A percentile compares a stretch with the other conserved stretches of the same genome.
These are phyloP conservation scores for Mucuna pruriens DNA, from an alignment of 306 rosid species.

Conservation along the genomic window DNA sequence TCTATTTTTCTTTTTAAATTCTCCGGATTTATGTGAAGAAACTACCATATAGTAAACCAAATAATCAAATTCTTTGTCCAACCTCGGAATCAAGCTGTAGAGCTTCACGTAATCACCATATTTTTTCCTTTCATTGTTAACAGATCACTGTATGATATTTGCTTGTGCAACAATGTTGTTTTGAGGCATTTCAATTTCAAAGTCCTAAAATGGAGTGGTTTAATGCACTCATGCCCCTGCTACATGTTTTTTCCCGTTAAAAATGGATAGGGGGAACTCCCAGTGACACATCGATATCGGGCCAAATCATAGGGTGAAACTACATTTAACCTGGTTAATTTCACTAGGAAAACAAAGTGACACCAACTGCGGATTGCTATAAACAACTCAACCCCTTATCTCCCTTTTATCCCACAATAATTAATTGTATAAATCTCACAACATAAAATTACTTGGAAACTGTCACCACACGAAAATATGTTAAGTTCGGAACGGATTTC, in stretches of 20 bases:
- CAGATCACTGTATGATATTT: background rate
- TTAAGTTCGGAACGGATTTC: background rate
- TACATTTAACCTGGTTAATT: background rate
- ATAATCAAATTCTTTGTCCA: background rate
- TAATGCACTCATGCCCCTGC: background rate
- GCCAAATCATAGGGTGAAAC: background rate
- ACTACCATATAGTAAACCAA: background rate
- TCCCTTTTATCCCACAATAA: background rate
- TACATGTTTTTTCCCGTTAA: background rate
- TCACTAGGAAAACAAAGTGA: background rate
- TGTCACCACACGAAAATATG: background rate
- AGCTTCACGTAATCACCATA: too few species aligned
- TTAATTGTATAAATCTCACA: background rate
- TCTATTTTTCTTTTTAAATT: background rate
- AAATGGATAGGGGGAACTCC: background rate
- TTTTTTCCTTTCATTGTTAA: background rate
- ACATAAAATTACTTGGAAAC: background rate
- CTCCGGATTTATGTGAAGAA: constrained; percentile 1
- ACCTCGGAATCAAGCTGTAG: background rate
- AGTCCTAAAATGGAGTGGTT: background rate
- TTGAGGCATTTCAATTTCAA: background rate
- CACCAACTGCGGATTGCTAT: background rate
- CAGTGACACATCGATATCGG: background rate
- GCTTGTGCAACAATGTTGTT: background rate
- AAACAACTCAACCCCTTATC: background rate